Evolutionary conservation across 257 asterid species (phyloP), one percentile per base, ranked within the genome.

Genomic region (Euphrasia confusa): DNA sequence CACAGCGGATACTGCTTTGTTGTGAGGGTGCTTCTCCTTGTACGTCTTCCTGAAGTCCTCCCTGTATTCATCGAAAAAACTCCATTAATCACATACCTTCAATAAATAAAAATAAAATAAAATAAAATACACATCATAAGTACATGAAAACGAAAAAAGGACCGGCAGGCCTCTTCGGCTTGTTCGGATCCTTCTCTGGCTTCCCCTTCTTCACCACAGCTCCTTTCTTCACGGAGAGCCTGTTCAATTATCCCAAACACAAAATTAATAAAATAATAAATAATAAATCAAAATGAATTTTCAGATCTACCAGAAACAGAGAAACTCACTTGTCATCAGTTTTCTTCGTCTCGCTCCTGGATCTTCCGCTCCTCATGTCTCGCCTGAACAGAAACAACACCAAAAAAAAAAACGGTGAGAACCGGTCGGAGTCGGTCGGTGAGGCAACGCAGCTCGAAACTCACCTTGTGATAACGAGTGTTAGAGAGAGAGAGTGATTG

Each of bases 81-180:
- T 3, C 27, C 32, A 13, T 10, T 40, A 21, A 26, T 13, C 8
- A 48, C 9, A 67, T 32, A 3, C 5, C 10, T 24, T 1, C 2
- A 1, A 14, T 11, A 26, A 40, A 7, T 14, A 35, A 0, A 4
- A 5, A 27, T 42, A 24, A 10, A 5, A 21, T 21, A 21, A 12
- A 13, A 44, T 30, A 30, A 30, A 30, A 30, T 2, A 30, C 5
- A 44, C 1, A 10, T 11, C 42, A 9, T 37, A 13, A 54, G 45
- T 87, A 89, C 97, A 89, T 89, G 90, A 87, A 90, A 14, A 90
- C 89, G 75, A 90, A 90, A 68, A 90, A 90, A 40, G 97, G 96
- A 57, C 96, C 87, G 3, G 95, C 90, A 61, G 97, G 97, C 84
- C 97, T 83, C 83, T 87, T 90, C 0, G 97, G 97, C 79, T 84